Evolutionary conservation across 495 filamentous ascomycete species (phyloP), one percentile per base, ranked within the genome.

Genomic region (Penicillium canescens): DNA sequence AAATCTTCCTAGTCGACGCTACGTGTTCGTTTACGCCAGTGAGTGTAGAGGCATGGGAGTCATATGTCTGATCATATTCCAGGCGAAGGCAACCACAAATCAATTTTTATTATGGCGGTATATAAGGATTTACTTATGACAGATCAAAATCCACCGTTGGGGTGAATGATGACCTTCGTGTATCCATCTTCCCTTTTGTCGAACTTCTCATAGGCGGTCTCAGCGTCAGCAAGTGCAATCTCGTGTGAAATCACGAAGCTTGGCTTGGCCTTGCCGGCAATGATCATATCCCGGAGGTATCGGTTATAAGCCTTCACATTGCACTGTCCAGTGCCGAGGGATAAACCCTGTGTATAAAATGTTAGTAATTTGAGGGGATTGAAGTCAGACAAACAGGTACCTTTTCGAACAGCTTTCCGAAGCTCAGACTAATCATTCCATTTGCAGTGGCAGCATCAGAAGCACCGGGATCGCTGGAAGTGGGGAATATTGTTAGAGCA

Each of bases 331-430:
- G 79, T 82, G 9, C 72, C 72, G 8, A 83, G 57, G 0, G 68
- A 68, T 4, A 81, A 66, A 46, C 78, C 69, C 77, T 81, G 42
- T 43, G 20, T 18, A 23, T 37, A 16, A 21, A 31, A 8, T 10
- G 5, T 31, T 10, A 31, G 54, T 54, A 48, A 44, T 24, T 23
- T 26, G 5, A 12, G 0, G 11, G 46, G 14, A 3, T 31, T 9
- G 6, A 10, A 21, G 12, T 3, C 13, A 31, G 38, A 13, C 5
- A 42, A 37, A 18, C 31, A 26, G 6, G 10, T 54, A 78, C 81
- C 74, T 84, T 85, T 61, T 84, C 82, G 55, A 83, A 84, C 10
- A 84, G 62, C 56, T 84, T 85, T 40, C 82, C 79, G 55, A 85
- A 85, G 43, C 75, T 78, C 9, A 84, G 68, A 55, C 80, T 70